phyloP scores from a whole-genome alignment of 345 rosid species.

The Litchi chinensis region DNA sequence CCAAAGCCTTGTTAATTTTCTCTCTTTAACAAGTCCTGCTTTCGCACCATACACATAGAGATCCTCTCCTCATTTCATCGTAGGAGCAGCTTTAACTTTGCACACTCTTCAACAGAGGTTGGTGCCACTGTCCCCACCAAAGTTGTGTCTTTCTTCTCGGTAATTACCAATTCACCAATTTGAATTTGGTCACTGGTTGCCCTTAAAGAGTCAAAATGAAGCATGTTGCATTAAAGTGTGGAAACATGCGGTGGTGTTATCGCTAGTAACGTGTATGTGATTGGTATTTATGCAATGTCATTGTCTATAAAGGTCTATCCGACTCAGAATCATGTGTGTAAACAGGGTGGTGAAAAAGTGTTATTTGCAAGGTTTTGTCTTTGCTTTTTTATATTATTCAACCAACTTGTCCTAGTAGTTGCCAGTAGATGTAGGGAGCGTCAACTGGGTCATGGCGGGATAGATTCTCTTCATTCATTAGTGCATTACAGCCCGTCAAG shows the following conservation, averaged over 20 bases:
- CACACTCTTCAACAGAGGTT: too few species aligned
- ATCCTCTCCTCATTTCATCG: too few species aligned
- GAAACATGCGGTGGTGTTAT: not conserved
- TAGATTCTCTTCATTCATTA: conserved; percentile 29
- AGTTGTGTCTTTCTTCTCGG: too few species aligned
- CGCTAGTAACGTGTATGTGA: not conserved
- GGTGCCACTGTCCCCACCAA: too few species aligned
- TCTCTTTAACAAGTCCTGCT: not conserved
- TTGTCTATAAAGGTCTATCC: not conserved
- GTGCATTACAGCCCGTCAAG: conserved; percentile 53
- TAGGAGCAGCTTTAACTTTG: too few species aligned
- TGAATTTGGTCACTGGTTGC: not conserved
- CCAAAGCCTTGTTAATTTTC: not conserved
- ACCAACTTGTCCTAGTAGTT: not conserved
- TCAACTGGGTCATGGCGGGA: conserved; percentile 10
- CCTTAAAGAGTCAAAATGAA: not conserved
- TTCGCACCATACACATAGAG: not conserved
- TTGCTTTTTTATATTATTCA: not conserved
- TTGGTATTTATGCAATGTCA: not conserved
- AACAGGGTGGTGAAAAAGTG: conserved; percentile 3
- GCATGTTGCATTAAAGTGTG: not conserved
- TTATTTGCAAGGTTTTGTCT: not conserved
- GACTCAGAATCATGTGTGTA: not conserved
- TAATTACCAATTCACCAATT: not conserved
- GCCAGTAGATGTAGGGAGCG: not conserved